These are phyloP conservation scores for Isabelozyma rhagii DNA, from an alignment of 805 yeast genomes.

Conservation along the genomic window DNA sequence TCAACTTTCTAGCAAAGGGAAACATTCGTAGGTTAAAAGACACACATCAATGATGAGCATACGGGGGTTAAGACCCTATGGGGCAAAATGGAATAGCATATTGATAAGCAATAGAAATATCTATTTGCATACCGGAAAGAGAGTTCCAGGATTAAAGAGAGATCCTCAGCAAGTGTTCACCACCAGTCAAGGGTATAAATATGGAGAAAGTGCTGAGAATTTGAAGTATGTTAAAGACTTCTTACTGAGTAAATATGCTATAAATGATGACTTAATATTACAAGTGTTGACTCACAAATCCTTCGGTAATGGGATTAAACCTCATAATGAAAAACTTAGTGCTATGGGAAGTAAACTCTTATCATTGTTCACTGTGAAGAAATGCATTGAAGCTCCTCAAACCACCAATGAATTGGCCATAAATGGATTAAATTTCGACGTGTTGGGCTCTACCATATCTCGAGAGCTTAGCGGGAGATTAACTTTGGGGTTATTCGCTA, in stretches of 20 bases:
- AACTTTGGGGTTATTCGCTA: constrained; percentile 52
- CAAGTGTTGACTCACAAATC: constrained; percentile 93
- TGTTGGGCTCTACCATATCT: constrained; percentile 55
- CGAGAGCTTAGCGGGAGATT: constrained; percentile 50
- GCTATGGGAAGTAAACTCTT: constrained; percentile 66
- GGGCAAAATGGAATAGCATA: background rate
- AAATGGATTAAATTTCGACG: constrained; percentile 52
- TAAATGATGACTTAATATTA: constrained; percentile 61
- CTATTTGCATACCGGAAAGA: constrained; percentile 46
- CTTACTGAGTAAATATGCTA: constrained; percentile 43
- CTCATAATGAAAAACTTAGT: constrained; percentile 83
- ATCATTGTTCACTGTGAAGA: constrained; percentile 46
- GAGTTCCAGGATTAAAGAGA: constrained; percentile 70
- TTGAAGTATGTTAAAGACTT: constrained; percentile 47
- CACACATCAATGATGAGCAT: background rate
- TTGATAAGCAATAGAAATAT: constrained; percentile 17
- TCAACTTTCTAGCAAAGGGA: background rate
- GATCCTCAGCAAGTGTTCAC: constrained; percentile 55
- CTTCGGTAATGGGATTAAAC: constrained; percentile 86
- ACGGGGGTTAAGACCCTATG: background rate
- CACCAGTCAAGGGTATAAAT: constrained; percentile 36
- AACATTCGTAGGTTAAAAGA: background rate
- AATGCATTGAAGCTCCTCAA: constrained; percentile 29
- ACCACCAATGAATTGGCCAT: constrained; percentile 32
- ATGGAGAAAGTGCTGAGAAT: constrained; percentile 51